Evolutionary conservation across 768 basidiomycete species (phyloP).

Genomic region (Hygrocybe punicea): DNA sequence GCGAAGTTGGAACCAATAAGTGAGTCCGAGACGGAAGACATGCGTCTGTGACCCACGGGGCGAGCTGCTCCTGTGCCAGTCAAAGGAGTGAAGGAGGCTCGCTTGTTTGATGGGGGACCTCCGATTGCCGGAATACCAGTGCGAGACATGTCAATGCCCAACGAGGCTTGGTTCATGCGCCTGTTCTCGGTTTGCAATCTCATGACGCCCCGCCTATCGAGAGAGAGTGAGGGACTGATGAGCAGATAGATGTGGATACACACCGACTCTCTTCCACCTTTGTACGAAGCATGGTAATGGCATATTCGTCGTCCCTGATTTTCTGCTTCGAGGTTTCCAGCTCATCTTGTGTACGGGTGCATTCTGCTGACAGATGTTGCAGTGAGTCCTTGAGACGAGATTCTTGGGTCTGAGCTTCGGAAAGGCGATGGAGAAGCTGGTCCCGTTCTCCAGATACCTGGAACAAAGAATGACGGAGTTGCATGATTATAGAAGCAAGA

Average conservation of each 20-base stretch:
- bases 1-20: slow-evolving; percentile 32
- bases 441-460: slow-evolving; percentile 71
- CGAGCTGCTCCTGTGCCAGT: slow-evolving; percentile 46
- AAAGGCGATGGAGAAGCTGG: slow-evolving; percentile 53
- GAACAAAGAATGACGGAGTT: slow-evolving; percentile 62
- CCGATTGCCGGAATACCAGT: slow-evolving; percentile 38
- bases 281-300: slow-evolving; percentile 68
- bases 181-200: slow-evolving; percentile 75
- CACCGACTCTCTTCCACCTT: slow-evolving; percentile 88
- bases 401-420: slow-evolving; percentile 50
- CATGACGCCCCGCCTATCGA: slow-evolving; percentile 75
- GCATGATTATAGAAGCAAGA: slow-evolving; percentile 70
- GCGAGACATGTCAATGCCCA: slow-evolving; percentile 54
- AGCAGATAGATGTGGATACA: slow-evolving; percentile 7
- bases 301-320: slow-evolving; percentile 70
- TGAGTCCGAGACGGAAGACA: slow-evolving; percentile 73
- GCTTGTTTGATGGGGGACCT: slow-evolving; percentile 57
- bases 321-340: slow-evolving; percentile 50
- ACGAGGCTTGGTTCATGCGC: slow-evolving; percentile 51
- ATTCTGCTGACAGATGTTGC: slow-evolving; percentile 63
- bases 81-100: slow-evolving; percentile 73
- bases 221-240: neutral
- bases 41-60: slow-evolving; percentile 57
- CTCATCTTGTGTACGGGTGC: slow-evolving; percentile 53
- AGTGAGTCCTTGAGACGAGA: slow-evolving; percentile 61